Base-by-base conservation (phyloP, 169 alveolate species). In the Babesia gibsoni region DNA sequence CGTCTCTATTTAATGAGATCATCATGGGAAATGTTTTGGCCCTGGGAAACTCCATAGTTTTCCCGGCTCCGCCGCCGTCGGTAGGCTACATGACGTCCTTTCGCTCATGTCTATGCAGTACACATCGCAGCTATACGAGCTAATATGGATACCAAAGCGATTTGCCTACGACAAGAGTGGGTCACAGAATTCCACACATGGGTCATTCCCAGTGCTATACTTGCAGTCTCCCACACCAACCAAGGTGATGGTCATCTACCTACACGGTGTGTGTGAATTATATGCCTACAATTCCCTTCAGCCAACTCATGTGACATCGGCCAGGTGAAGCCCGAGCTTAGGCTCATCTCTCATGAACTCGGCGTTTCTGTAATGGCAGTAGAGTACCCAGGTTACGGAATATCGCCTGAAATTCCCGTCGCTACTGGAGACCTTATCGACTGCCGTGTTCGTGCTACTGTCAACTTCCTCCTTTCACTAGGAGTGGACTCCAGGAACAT, bases 251-350 rank as follows among this genome's bases (percentile, higher is more conserved):
- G 18, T 69, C 33, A 79, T 79, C 12, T 79, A 79, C 42, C 52
- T 79, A 1, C 88, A 79, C 49, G 88, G 88, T 79, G 46, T 12
- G 84, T 61, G 5, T 3, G 7, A 10, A 4, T 9, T 4, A 7
- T 37, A 3, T 25, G 23, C 16, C 37, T 25, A n/a, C 50, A 67
- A 12, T 41, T 22, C n/a, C 36, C 0, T 41, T 18, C 69, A 79
- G 88, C 72, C 41, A 91, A 91, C 63, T 89, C 93, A n/a, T 91
- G 95, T 64, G 95, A 91, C 72, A 64, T 91, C 52, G 95, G 95
- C 18, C 91, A 84, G 45, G 88, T 91, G 18, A 69, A 77, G 65
- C 94, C 91, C 18, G 95, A 91, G 53, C 45, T 91, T 59, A 52
- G 77, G 42, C 70, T 77, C 20, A 59, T 91, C 29, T 35, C 75